Base-by-base conservation (phyloP, 352 stramenopile genomes). In the Pythium insidiosum region DNA sequence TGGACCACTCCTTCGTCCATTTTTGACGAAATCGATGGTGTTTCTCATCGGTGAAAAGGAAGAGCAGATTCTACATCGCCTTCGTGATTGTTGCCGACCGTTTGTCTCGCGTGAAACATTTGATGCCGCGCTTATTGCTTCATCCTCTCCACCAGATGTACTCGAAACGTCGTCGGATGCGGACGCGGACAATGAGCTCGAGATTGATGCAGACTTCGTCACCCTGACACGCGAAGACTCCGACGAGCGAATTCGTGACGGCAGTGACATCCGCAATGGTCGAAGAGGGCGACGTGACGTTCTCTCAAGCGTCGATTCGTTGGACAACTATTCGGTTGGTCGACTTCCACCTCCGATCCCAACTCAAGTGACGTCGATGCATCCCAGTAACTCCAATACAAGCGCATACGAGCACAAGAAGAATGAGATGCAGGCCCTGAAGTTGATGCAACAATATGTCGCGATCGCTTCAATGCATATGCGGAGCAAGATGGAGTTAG, bases 371-470 rank as follows among this genome's bases (percentile, higher is more conserved):
- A 49, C 34, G 37, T 38, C 5, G 28, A 43, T 22, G 28, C 26
- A 12, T n/a, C n/a, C n/a, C n/a, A n/a, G n/a, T n/a, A n/a, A n/a
- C n/a, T n/a, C n/a, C n/a, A 61, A 25, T 30, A 34, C 41, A 2
- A 47, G 53, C 2, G 60, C 47, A 18, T 87, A 87, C 26, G 76
- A 92, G 34, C 66, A 77, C 38, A 67, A 67, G 31, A 88, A 81
- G 38, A 84, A 91, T 33, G 78, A 94, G 29, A 72, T 80, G 19
- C 70, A 84, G 47, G 80, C 68, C 12, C 50, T 94, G 6, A 85
- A 84, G 43, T 64, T 94, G 11, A 92, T 94, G 73, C 73, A 91
- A 40, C 68, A 94, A 50, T 94, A 94, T 41, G 79, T 94, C 10
- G 73, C 66, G 7, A 88, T 91, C 44, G 82, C 82, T 4, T 94